phyloP scores from a whole-genome alignment of 164 flowering plant genomes.

The Malania oleifera region DNA sequence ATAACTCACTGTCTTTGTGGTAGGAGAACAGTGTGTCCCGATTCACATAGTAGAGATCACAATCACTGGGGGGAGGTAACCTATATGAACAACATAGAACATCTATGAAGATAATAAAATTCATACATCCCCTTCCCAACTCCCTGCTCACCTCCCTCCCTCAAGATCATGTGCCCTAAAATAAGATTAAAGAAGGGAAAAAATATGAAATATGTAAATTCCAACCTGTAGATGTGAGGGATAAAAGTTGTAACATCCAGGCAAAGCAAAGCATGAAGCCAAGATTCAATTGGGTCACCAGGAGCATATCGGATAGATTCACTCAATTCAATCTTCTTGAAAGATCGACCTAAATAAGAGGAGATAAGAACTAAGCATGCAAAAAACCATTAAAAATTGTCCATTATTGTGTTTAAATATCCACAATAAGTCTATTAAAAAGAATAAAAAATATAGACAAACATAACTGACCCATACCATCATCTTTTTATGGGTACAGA shows the following conservation, averaged over 20 bases:
- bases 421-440: too few species aligned
- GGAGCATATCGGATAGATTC: background rate
- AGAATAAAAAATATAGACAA: too few species aligned
- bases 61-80: conserved; percentile 1
- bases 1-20: conserved; percentile 1
- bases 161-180: background rate
- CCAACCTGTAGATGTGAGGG: background rate
- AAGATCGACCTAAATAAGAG: background rate
- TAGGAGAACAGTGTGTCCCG: conserved; percentile 3
- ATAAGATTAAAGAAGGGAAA: background rate
- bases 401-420: too few species aligned
- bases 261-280: background rate
- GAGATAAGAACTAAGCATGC: too few species aligned
- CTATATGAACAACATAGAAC: background rate
- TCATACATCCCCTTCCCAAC: too few species aligned
- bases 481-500: too few species aligned
- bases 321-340: background rate
- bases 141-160: too few species aligned
- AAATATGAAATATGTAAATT: background rate
- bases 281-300: background rate
- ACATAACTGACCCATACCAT: too few species aligned
- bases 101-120: too few species aligned
- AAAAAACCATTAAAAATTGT: too few species aligned
- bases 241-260: background rate
- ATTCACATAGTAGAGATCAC: conserved; percentile 2